Conservation (phyloP, 2,329 filamentous ascomycete species). For the Cercospora canescens region DNA sequence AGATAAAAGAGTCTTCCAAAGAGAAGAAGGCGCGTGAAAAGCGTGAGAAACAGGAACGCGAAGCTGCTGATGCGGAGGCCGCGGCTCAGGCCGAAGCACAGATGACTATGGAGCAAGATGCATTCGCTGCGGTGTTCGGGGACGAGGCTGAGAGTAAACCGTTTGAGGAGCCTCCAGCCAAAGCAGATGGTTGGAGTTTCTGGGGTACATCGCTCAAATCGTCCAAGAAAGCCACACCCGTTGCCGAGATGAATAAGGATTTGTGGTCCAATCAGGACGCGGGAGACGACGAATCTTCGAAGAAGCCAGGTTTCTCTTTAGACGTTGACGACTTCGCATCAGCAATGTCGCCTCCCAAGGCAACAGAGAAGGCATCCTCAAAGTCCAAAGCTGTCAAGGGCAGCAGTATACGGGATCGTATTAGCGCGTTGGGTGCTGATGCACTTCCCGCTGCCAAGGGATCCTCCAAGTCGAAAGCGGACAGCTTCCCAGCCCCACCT, state of each 20-base stretch:
- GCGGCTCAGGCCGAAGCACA: constrained; percentile 16
- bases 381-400: constrained; percentile 47
- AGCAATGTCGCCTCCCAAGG: constrained; percentile 43
- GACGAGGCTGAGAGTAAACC: constrained; percentile 36
- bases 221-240: constrained; percentile 42
- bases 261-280: constrained; percentile 44
- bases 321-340: constrained; percentile 41
- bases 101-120: constrained; percentile 37
- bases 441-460: constrained; percentile 39
- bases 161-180: constrained; percentile 27
- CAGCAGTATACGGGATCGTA: constrained; percentile 53
- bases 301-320: constrained; percentile 46
- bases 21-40: not conserved
- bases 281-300: constrained; percentile 39
- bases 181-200: constrained; percentile 42
- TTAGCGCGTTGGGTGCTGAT: constrained; percentile 47
- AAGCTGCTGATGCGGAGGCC: not conserved
- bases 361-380: constrained; percentile 41
- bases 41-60: not conserved
- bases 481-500: constrained; percentile 31
- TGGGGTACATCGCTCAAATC: constrained; percentile 49
- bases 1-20: not conserved
- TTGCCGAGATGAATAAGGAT: constrained; percentile 35
- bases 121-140: constrained; percentile 37
- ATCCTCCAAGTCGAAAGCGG: constrained; percentile 31